phyloP scores from a whole-genome alignment of 495 filamentous ascomycete species.

The Mycothermus thermophilus region DNA sequence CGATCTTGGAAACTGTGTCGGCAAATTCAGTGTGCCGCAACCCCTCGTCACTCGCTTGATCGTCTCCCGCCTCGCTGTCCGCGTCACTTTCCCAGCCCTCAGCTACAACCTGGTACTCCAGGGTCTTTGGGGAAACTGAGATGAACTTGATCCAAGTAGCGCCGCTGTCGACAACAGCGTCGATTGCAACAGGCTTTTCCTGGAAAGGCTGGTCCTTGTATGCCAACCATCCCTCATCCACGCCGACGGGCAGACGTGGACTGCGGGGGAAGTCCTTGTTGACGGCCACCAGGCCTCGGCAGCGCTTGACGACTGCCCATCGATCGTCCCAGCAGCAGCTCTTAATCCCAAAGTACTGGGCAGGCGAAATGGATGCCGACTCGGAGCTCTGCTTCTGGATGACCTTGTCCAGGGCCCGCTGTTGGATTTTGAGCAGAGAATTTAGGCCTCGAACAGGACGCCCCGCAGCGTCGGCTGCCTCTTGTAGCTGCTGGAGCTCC shows the following conservation, averaged over 20 bases:
- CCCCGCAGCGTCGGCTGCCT: conserved; percentile 4
- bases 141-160: conserved; percentile 23
- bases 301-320: conserved; percentile 20
- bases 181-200: conserved; percentile 13
- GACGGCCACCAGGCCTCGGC: conserved; percentile 15
- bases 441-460: conserved; percentile 12
- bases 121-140: conserved; percentile 13
- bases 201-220: conserved; percentile 17
- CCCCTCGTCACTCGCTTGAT: conserved; percentile 3
- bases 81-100: conserved; percentile 19
- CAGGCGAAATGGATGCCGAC: conserved; percentile 7
- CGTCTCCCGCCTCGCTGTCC: conserved; percentile 1
- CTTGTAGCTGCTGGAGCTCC: conserved; percentile 14
- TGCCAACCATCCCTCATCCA: conserved; percentile 12
- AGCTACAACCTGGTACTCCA: conserved; percentile 18
- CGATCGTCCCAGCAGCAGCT: conserved; percentile 20
- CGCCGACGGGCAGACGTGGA: conserved; percentile 10
- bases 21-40: conserved; percentile 18
- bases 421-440: conserved; percentile 16
- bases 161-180: conserved; percentile 21
- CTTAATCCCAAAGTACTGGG: conserved; percentile 16
- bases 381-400: conserved; percentile 8
- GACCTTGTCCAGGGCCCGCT: conserved; percentile 16
- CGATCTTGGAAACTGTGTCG: conserved; percentile 13
- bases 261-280: conserved; percentile 21